A percentile compares a stretch with the other conserved stretches of the same genome.
These are phyloP conservation scores for Colletotrichum melonis DNA, from an alignment of 2,329 filamentous ascomycete genomes.

Conservation along the genomic window DNA sequence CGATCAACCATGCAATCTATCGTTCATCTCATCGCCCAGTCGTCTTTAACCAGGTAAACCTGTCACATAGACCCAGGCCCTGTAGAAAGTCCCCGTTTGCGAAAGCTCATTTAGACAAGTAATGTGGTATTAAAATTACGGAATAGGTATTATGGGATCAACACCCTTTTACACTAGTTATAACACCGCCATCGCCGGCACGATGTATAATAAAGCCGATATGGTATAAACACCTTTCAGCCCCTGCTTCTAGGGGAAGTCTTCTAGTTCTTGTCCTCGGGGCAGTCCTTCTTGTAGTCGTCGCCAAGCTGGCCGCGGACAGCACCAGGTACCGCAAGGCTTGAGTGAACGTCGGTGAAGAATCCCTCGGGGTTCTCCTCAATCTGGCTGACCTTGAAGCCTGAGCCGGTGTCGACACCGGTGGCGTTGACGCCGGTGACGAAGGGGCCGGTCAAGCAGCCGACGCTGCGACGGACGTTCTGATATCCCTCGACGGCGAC, in stretches of 20 bases:
- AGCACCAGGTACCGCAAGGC: slow-evolving; percentile 59
- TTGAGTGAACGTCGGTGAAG: slow-evolving; percentile 66
- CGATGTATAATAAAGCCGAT: background rate
- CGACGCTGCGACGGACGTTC: slow-evolving; percentile 49
- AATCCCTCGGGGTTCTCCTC: slow-evolving; percentile 61
- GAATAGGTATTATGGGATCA: too few species aligned
- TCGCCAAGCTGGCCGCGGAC: slow-evolving; percentile 60
- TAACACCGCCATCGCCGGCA: background rate
- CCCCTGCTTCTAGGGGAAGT: rapidly evolving
- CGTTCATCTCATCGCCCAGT: too few species aligned
- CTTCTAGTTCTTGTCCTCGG: background rate
- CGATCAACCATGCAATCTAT: too few species aligned
- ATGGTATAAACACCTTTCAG: too few species aligned
- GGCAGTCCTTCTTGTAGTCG: slow-evolving; percentile 10
- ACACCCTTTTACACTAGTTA: background rate
- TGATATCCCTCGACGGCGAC: slow-evolving; percentile 43
- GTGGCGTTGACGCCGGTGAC: slow-evolving; percentile 44
- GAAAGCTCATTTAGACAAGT: background rate
- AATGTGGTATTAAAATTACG: background rate
- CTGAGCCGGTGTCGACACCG: slow-evolving; percentile 48
- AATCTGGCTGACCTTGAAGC: slow-evolving; percentile 62
- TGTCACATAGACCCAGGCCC: too few species aligned
- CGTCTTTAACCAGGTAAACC: too few species aligned
- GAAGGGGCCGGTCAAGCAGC: slow-evolving; percentile 53
- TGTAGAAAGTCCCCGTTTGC: too few species aligned